These are phyloP conservation scores for Saraca asoca DNA, from an alignment of 331 rosid species.

Conservation along the genomic window DNA sequence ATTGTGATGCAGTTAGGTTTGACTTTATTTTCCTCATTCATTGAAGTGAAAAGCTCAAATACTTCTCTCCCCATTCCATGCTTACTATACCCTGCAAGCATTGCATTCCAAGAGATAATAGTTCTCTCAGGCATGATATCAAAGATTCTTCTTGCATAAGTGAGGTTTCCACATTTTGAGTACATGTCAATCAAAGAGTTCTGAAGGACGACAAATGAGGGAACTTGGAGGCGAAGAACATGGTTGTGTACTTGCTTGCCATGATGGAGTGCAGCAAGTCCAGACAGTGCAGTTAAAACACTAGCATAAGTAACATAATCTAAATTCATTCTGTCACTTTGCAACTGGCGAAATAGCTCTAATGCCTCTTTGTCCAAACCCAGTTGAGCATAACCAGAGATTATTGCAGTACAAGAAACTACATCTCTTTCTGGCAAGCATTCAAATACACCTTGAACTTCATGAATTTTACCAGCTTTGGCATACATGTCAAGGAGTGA, in stretches of 20 bases:
- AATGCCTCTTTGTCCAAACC: conserved; percentile 72
- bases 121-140: conserved; percentile 71
- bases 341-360: conserved; percentile 60
- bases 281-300: conserved; percentile 73
- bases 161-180: conserved; percentile 75
- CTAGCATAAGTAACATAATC: conserved; percentile 77
- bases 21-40: conserved; percentile 63
- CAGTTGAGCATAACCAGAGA: conserved; percentile 80
- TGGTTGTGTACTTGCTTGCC: conserved; percentile 79
- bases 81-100: conserved; percentile 81
- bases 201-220: conserved; percentile 68
- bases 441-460: conserved; percentile 59
- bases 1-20: conserved; percentile 67
- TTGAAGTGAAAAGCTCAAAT: conserved; percentile 60
- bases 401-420: conserved; percentile 80
- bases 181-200: conserved; percentile 85
- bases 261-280: conserved; percentile 78
- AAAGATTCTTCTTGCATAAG: conserved; percentile 68
- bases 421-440: conserved; percentile 77
- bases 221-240: conserved; percentile 55
- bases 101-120: conserved; percentile 80
- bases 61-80: conserved; percentile 78
- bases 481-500: conserved; percentile 92
- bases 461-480: conserved; percentile 68
- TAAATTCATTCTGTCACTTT: conserved; percentile 68